phyloP scores from a whole-genome alignment of 129 eudicot species.

The Dittrichia graveolens region DNA sequence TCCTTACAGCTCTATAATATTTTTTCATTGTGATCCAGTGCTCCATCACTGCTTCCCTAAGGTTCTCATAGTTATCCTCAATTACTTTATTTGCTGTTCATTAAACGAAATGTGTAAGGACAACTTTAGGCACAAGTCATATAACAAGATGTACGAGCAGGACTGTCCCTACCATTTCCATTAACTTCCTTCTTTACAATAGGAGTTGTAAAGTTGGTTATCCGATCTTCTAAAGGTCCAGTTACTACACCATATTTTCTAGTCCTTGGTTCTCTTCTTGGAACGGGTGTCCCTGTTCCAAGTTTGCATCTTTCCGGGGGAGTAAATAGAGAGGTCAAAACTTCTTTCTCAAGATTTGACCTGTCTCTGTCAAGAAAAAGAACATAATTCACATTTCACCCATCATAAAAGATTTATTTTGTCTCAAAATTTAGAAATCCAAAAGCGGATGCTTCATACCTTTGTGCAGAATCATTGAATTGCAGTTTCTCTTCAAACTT shows the following conservation, averaged over 20 bases:
- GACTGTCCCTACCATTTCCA: constrained; percentile 39
- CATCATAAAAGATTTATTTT: neutral
- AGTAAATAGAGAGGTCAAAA: constrained; percentile 54
- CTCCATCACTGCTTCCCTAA: constrained; percentile 62
- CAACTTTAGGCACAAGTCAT: neutral
- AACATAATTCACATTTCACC: constrained; percentile 7
- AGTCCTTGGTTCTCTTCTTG: constrained; percentile 29
- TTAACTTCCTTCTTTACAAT: constrained; percentile 44
- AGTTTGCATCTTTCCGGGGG: constrained; percentile 51
- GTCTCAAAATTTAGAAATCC: neutral
- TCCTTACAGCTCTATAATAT: constrained; percentile 75
- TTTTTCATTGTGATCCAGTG: constrained; percentile 59
- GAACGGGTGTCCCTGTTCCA: constrained; percentile 23
- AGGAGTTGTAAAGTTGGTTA: constrained; percentile 30
- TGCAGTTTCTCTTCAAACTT: constrained; percentile 22
- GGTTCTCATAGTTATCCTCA: constrained; percentile 48
- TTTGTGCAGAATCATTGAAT: constrained; percentile 26
- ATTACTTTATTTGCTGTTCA: constrained; percentile 44
- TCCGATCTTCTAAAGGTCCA: constrained; percentile 51
- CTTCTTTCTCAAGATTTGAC: constrained; percentile 54
- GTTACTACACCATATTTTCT: constrained; percentile 53
- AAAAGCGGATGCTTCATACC: constrained; percentile 34
- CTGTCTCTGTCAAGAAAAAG: constrained; percentile 34
- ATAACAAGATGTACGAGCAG: neutral
- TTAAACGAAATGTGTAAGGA: constrained; percentile 18